A percentile compares a stretch with the other conserved stretches of the same genome.
phyloP scores from a whole-genome alignment of 352 stramenopile genomes.

The Phytophthora pseudosyringae region DNA sequence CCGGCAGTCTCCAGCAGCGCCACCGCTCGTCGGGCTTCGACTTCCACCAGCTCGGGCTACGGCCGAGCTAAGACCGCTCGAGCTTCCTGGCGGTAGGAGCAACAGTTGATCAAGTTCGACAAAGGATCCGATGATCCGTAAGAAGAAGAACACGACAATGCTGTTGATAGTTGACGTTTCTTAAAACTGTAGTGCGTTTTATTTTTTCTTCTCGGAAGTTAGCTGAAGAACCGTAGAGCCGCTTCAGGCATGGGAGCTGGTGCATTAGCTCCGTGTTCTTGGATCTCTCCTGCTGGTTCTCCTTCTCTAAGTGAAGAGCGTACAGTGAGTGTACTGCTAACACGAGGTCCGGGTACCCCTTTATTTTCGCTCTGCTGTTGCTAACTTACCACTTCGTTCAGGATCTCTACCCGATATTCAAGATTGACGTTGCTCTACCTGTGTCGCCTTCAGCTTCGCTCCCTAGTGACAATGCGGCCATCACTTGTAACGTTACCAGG shows the following conservation, averaged over 20 bases:
- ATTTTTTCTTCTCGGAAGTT: slow-evolving; percentile 3
- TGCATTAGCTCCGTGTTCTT: slow-evolving; percentile 13
- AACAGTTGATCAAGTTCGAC: not conserved
- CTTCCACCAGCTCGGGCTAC: slow-evolving; percentile 19
- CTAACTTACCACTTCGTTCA: slow-evolving; percentile 1
- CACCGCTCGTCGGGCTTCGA: slow-evolving; percentile 19
- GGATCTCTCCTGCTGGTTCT: not conserved
- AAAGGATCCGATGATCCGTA: not conserved
- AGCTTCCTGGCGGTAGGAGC: slow-evolving; percentile 58
- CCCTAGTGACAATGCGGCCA: not conserved
- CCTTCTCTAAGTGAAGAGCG: not conserved
- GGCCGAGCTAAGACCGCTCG: slow-evolving; percentile 40
- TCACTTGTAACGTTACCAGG: not conserved
- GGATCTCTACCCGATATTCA: slow-evolving; percentile 7
- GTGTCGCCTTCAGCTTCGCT: not conserved
- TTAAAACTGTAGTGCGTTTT: not conserved
- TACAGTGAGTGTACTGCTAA: not conserved
- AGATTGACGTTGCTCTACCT: slow-evolving; percentile 9
- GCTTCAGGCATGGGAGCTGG: slow-evolving; percentile 14
- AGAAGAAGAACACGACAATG: slow-evolving; percentile 3
- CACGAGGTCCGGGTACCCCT: slow-evolving; percentile 5
- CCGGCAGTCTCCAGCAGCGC: not conserved
- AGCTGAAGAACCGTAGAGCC: slow-evolving; percentile 18
- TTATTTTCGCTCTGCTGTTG: not conserved
- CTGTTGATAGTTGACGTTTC: slow-evolving; percentile 23